phyloP scores from a whole-genome alignment of 192 early-diverging fungal species.

The Backusella mclennaniae region DNA sequence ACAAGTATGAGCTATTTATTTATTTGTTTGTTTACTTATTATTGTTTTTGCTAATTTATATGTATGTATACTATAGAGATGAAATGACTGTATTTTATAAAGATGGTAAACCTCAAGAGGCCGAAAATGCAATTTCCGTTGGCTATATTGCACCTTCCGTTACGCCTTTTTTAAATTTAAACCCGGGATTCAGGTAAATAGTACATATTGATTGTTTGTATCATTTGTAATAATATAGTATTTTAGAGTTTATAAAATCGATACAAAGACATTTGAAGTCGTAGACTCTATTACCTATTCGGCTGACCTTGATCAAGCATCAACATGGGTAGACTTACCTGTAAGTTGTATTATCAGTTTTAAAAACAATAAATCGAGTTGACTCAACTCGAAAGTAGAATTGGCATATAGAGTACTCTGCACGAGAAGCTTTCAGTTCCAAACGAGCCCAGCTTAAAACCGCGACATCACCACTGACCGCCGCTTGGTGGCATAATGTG shows the following conservation, averaged over 20 bases:
- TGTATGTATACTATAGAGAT: slow-evolving; percentile 26
- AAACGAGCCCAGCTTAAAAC: slow-evolving; percentile 19
- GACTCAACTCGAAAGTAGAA: slow-evolving; percentile 20
- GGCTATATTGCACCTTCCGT: slow-evolving; percentile 53
- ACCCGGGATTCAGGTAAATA: slow-evolving; percentile 50
- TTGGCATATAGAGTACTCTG: slow-evolving; percentile 57
- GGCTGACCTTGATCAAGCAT: slow-evolving; percentile 44
- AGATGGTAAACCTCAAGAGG: slow-evolving; percentile 25
- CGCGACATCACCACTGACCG: slow-evolving; percentile 29
- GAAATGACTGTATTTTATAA: slow-evolving; percentile 54
- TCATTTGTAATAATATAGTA: too few relatives aligned
- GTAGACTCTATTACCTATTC: slow-evolving; percentile 53
- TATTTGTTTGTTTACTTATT: neutral
- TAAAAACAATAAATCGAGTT: neutral
- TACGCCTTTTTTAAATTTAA: slow-evolving; percentile 49
- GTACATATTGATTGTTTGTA: too few relatives aligned
- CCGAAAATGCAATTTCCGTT: slow-evolving; percentile 42
- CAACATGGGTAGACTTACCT: slow-evolving; percentile 36
- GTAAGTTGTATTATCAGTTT: slow-evolving; percentile 19
- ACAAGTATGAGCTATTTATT: slow-evolving; percentile 27
- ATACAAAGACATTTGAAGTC: slow-evolving; percentile 51
- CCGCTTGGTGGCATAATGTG: slow-evolving; percentile 55
- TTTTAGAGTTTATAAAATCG: slow-evolving; percentile 50
- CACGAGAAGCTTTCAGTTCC: slow-evolving; percentile 39
- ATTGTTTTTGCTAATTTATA: neutral